These are phyloP conservation scores for Macaranga tanarius DNA, from an alignment of 441 rosid genomes.

Conservation along the genomic window DNA sequence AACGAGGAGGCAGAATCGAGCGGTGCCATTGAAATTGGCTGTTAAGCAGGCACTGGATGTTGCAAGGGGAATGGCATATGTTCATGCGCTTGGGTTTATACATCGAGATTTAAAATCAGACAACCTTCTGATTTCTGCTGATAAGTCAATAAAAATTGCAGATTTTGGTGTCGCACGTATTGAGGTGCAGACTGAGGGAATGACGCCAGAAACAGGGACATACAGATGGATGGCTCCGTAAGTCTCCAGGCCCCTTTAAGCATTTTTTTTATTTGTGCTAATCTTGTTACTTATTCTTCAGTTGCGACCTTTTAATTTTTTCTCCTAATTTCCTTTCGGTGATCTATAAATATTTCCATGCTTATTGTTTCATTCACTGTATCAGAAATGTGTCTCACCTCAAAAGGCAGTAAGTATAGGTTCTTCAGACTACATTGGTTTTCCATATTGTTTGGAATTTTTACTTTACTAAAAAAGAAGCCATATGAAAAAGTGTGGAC, in stretches of 20 bases:
- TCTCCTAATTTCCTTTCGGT: not conserved
- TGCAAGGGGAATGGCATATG: conserved; percentile 94
- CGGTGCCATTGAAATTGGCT: conserved; percentile 85
- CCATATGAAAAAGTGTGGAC: too few relatives aligned
- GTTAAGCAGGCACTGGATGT: conserved; percentile 95
- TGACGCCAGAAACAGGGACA: conserved; percentile 99
- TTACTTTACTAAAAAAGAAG: not conserved
- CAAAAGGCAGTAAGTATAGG: not conserved
- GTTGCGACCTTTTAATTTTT: too few relatives aligned
- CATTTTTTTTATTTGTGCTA: not conserved
- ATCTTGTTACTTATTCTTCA: too few relatives aligned
- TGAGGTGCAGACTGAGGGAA: conserved; percentile 97
- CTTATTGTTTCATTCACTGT: not conserved
- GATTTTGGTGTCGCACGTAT: conserved; percentile 98
- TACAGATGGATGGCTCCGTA: conserved; percentile 99
- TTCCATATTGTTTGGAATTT: not conserved
- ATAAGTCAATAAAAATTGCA: conserved; percentile 89
- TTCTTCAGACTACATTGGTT: not conserved
- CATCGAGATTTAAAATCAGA: conserved; percentile 94
- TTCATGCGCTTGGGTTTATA: conserved; percentile 77
- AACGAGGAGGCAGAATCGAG: conserved; percentile 72
- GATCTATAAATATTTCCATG: too few relatives aligned
- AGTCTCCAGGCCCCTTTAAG: conserved; percentile 34
- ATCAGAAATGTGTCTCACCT: not conserved
- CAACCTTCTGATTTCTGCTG: conserved; percentile 82